Base-by-base conservation (phyloP, 2,329 filamentous ascomycete genomes). In the Dissoconium aciculare region DNA sequence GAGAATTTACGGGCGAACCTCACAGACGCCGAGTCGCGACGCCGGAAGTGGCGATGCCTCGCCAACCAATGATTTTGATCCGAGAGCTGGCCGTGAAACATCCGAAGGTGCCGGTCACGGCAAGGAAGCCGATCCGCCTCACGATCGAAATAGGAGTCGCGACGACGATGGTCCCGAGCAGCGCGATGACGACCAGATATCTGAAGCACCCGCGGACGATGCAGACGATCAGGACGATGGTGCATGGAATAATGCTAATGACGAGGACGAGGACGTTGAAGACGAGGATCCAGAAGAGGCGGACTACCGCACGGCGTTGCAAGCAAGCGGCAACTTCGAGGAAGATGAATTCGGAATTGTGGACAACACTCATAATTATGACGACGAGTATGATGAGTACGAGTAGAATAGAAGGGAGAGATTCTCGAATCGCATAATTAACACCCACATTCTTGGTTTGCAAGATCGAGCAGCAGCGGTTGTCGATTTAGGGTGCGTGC, bases 1-100 rank as follows among this genome's bases (percentile, higher is more conserved):
- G 25, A 51, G 52, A 17, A 44, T 63, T 4, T 62, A 62, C 26
- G 44, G 45, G 5, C 41, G 44, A n/a, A 25, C 32, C 14, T 37
- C 33, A 11, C 35, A 21, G n/a, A 26, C 30, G 12, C 32, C 32
- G 5, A 37, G 37, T 15, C 23, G 33, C 12, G 33, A 23, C 9
- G 33, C 15, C 15, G 15, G 33, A 15, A 37, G 26, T 13, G 17
- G 37, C 29, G 11, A 33, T 29, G 5, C 36, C 34, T 12, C 32
- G 33, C 19, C 19, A n/a, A n/a, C 19, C 8, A n/a, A 23, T 8
- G 19, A n/a, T 4, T 32, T 15, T 10, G 26, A 25, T 3, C 33
- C 33, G 5, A 32, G 33, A n/a, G 12, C 17, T 12, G 25, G 27
- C 10, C 28, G 35, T 11, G 30, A 15, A 23, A 29, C 26, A 16